Percentiles rank a stretch among this genome's conserved stretches.
phyloP scores from a whole-genome alignment of 2,329 filamentous ascomycete genomes.

The Sporothrix brunneoviolacea region DNA sequence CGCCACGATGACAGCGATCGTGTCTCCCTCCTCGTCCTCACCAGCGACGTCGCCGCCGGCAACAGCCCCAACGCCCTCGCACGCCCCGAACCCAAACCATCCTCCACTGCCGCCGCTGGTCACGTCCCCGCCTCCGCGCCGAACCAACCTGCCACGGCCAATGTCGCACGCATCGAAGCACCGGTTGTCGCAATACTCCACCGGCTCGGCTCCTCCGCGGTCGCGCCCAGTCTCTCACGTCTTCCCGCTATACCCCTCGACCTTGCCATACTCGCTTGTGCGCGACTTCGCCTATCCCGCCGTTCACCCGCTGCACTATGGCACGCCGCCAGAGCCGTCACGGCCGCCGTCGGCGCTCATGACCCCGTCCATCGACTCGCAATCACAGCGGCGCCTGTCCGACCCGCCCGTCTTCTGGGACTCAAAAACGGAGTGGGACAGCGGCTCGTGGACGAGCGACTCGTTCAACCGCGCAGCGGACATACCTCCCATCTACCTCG shows the following conservation, averaged over 20 bases:
- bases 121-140: slow-evolving; percentile 49
- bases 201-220: slow-evolving; percentile 57
- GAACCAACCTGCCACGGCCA: slow-evolving; percentile 57
- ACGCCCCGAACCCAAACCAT: slow-evolving; percentile 40
- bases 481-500: slow-evolving; percentile 75
- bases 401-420: slow-evolving; percentile 77
- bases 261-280: slow-evolving; percentile 79
- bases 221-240: slow-evolving; percentile 77
- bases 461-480: slow-evolving; percentile 59
- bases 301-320: slow-evolving; percentile 84
- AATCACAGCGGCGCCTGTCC: slow-evolving; percentile 63
- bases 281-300: slow-evolving; percentile 91
- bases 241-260: slow-evolving; percentile 79
- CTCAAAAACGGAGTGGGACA: slow-evolving; percentile 53
- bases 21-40: slow-evolving; percentile 48
- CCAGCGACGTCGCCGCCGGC: slow-evolving; percentile 47
- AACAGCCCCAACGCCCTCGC: slow-evolving; percentile 24
- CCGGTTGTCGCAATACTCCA: slow-evolving; percentile 78
- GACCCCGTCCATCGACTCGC: slow-evolving; percentile 70
- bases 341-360: slow-evolving; percentile 67
- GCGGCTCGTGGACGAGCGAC: slow-evolving; percentile 41
- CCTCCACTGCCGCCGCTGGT: slow-evolving; percentile 50
- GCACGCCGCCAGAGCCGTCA: slow-evolving; percentile 70
- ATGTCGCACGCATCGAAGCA: slow-evolving; percentile 74
- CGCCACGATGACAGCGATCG: slow-evolving; percentile 42